Base-by-base conservation (phyloP, 805 yeast genomes). In the Candida methanosorbosa region DNA sequence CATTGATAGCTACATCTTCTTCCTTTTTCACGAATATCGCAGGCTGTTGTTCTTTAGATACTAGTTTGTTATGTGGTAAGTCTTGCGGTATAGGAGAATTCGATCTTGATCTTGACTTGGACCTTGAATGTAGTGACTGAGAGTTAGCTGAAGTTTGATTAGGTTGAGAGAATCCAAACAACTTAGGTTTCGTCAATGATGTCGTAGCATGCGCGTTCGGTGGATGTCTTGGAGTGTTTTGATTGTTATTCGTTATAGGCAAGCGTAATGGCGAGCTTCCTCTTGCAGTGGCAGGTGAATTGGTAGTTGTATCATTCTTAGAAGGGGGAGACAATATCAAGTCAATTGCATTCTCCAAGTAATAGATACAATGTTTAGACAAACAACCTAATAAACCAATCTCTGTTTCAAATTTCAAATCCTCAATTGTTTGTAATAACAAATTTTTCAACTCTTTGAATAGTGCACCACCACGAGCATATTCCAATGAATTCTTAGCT, bases 391-490 rank as follows among this genome's bases (percentile, higher is more conserved):
- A 76, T 18, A 75, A 55, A 15, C 71, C 76, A 30, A 66, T 57
- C 16, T 56, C 58, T 30, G 75, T 68, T 45, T 77, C 82, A 12
- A 52, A 45, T 43, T 64, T 72, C 38, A 81, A 57, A 32, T 69
- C 72, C 17, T 63, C 57, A 2, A 79, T 55, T 3, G 76, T 64
- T 21, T 62, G 69, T 16, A 63, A 55, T 31, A 86, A 56, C 32
- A 82, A 58, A 23, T 57, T 65, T 43, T 75, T 80, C 50, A 79
- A 75, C 34, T 78, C 86, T 49, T 75, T 82, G 50, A 79, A 77
- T 36, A 86, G 57, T 2, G 90, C 78, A 0, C 95, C 95, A 26
- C 87, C 86, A 50, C 84, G 75, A 2, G 84, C 77, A 50, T 83
- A 85, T 42, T 86, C 95, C 37, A 87, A 61, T 1, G 86, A 74